phyloP scores from a whole-genome alignment of 2,329 filamentous ascomycete species.

The Neoscytalidium dimidiatum region DNA sequence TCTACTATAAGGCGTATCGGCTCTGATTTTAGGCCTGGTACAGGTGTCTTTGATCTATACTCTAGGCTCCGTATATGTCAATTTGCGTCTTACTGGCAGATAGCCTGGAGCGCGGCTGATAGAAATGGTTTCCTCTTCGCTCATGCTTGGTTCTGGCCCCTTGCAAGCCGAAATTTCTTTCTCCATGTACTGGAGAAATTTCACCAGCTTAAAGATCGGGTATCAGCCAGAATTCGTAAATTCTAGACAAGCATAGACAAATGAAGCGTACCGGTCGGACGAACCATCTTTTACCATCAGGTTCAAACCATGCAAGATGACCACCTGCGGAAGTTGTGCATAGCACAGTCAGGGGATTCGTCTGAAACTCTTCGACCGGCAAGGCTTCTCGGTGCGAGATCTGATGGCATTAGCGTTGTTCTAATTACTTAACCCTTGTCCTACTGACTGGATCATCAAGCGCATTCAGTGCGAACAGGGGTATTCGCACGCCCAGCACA shows the following conservation, averaged over 20 bases:
- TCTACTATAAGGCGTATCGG: too few species aligned
- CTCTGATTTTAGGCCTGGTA: too few species aligned
- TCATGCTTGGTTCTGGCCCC: too few species aligned
- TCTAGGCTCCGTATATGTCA: too few species aligned
- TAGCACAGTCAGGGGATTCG: neutral
- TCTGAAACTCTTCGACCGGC: neutral
- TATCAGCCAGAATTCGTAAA: too few species aligned
- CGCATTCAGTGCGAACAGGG: slow-evolving; percentile 76
- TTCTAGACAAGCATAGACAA: too few species aligned
- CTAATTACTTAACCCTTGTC: neutral
- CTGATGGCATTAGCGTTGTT: neutral
- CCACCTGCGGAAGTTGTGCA: neutral
- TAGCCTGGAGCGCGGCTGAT: too few species aligned
- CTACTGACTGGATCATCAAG: slow-evolving; percentile 68
- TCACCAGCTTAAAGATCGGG: neutral
- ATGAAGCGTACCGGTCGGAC: too few species aligned
- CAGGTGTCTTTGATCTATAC: too few species aligned
- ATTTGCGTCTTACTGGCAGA: too few species aligned
- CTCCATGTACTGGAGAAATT: neutral
- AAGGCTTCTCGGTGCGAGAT: neutral
- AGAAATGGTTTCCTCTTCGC: too few species aligned
- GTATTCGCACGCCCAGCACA: slow-evolving; percentile 72
- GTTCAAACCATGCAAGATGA: neutral
- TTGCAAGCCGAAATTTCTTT: neutral
- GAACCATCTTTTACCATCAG: neutral